phyloP scores from a whole-genome alignment of 176 grass and related monocot species.

The barley (Hordeum vulgare) region DNA sequence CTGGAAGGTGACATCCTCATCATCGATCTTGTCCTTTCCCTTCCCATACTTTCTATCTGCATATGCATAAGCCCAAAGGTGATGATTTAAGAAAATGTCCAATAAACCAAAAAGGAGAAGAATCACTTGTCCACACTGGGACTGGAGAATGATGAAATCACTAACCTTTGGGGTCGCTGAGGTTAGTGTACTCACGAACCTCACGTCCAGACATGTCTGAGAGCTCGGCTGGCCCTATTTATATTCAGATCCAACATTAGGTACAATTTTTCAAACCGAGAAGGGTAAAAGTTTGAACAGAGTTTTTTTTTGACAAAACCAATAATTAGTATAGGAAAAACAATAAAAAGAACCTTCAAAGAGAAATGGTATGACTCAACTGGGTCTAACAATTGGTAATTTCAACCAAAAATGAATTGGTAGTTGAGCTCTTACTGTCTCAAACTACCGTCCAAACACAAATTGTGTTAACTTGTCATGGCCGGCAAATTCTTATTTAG shows the following conservation, averaged over 20 bases:
- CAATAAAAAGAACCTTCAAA: neutral
- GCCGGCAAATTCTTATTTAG: neutral
- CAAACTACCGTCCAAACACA: neutral
- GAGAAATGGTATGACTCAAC: neutral
- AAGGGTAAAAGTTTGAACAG: neutral
- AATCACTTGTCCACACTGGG: neutral
- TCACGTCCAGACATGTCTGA: conserved; percentile 76
- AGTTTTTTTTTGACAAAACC: neutral
- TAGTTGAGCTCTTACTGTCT: neutral
- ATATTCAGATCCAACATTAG: neutral
- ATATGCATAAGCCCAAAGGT: neutral
- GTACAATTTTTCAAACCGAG: neutral
- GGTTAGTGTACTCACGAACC: conserved; percentile 98
- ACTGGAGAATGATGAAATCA: neutral
- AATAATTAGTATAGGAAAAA: neutral
- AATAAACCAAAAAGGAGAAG: neutral
- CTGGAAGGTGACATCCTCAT: conserved; percentile 97
- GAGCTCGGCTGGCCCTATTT: neutral
- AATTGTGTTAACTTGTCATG: neutral
- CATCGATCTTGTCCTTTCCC: conserved; percentile 94
- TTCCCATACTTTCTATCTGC: conserved; percentile 93
- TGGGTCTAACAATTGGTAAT: neutral
- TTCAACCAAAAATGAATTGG: neutral
- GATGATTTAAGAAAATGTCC: neutral
- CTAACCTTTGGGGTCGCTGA: conserved; percentile 96